Percentiles rank a stretch among this genome's conserved stretches.
Conservation (phyloP, 1,139 yeast species). For the Nakaseomyces sp. region DNA sequence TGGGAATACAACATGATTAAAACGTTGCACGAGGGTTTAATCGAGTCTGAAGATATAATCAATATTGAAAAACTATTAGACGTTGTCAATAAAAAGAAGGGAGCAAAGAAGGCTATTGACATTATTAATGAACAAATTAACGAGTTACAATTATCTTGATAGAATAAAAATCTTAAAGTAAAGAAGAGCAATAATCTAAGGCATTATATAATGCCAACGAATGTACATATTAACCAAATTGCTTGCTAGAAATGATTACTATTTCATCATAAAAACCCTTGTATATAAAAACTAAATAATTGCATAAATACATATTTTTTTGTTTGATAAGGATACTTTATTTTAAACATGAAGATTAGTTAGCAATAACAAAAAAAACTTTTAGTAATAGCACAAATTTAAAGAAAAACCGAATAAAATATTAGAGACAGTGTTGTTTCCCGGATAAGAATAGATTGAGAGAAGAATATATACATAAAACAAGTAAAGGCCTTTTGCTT, state of each 20-base stretch:
- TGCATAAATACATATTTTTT: neutral
- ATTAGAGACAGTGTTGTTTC: too few relatives aligned
- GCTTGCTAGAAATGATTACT: too few relatives aligned
- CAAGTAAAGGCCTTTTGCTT: neutral
- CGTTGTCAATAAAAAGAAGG: slow-evolving; percentile 21
- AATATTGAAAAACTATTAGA: slow-evolving; percentile 28
- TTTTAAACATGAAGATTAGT: too few relatives aligned
- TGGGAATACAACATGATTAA: slow-evolving; percentile 62
- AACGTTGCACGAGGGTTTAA: slow-evolving; percentile 40
- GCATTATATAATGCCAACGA: too few relatives aligned
- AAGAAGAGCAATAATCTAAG: too few relatives aligned
- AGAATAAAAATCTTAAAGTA: neutral
- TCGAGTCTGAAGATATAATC: slow-evolving; percentile 41
- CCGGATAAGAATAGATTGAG: too few relatives aligned
- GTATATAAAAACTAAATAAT: neutral
- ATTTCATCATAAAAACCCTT: too few relatives aligned
- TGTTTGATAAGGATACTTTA: neutral
- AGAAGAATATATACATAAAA: neutral
- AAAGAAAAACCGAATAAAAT: too few relatives aligned
- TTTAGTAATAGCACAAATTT: too few relatives aligned
- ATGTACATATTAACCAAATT: too few relatives aligned
- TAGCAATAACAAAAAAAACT: too few relatives aligned
- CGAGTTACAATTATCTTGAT: slow-evolving; percentile 1
- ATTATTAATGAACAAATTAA: slow-evolving; percentile 2
- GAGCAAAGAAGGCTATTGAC: slow-evolving; percentile 2